Base-by-base conservation (phyloP, 805 yeast genomes). In the Wickerhamomyces chaumierensis region DNA sequence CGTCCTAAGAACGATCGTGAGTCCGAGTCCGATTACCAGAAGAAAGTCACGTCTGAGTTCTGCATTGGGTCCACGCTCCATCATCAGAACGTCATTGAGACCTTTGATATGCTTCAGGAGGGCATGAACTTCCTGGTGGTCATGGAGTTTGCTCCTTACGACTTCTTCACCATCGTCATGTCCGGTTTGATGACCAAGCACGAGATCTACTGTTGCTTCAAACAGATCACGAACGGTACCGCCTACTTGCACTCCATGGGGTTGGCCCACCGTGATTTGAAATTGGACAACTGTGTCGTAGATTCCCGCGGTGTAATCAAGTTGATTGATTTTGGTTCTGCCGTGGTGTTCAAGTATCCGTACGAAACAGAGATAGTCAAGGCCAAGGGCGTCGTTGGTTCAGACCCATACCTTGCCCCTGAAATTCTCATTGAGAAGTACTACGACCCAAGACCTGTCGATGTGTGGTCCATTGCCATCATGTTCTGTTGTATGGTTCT, bases 361-460 rank as follows among this genome's bases (percentile, higher is more conserved):
- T 76, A 70, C 46, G 74, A 71, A 38, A 56, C 59, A 7, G 72
- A 68, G 39, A 69, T 75, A 18, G 75, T 81, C 15, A 64, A 69
- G 42, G 87, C 95, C 0, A 69, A 73, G 33, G 97, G 97, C 14
- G 73, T 90, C 18, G 94, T 90, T 12, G 98, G 98, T 14, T 82
- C 94, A 2, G 98, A 90, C 58, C 97, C 98, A 2, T 90, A 90
- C 54, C 63, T 90, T 44, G 92, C 96, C 0, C 97, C 97, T 0
- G 98, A 90, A 57, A 88, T 90, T 33, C 68, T 90, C 40, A 54
- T 62, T 17, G 61, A 62, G 38, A 44, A 58, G 6, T 49, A 56
- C 34, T 90, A 90, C 57, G 96, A 90, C 57, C 92, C 96, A 16
- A 73, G 92, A 37, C 78, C 81, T 5, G 85, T 79, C 2, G 98